phyloP scores from a whole-genome alignment of 768 basidiomycete genomes.

The Auricularia sp. region DNA sequence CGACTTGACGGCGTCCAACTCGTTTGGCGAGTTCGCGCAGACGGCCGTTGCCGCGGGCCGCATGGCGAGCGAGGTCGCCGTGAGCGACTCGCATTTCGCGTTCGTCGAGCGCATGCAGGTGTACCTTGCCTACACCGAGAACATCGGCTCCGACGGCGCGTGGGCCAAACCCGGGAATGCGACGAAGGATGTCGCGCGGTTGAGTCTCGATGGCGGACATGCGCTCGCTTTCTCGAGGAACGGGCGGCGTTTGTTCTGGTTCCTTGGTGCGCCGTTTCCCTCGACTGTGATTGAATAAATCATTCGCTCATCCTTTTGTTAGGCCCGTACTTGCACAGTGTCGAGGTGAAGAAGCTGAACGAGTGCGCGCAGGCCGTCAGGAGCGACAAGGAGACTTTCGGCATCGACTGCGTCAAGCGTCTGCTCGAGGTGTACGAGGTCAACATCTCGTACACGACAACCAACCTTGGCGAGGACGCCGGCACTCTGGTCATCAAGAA shows the following conservation, averaged over 20 bases:
- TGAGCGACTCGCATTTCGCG: constrained; percentile 34
- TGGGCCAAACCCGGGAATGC: constrained; percentile 68
- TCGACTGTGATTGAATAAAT: background rate
- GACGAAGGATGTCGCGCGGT: constrained; percentile 45
- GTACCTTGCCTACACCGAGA: constrained; percentile 39
- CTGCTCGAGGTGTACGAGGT: constrained; percentile 52
- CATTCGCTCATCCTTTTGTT: constrained; percentile 1
- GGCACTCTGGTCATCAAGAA: constrained; percentile 53
- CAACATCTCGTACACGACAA: constrained; percentile 48
- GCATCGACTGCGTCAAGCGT: constrained; percentile 49
- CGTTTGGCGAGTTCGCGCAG: constrained; percentile 26
- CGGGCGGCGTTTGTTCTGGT: constrained; percentile 61
- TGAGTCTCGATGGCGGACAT: constrained; percentile 69
- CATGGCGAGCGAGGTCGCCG: constrained; percentile 48
- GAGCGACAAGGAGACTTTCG: constrained; percentile 44
- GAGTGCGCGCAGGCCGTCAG: constrained; percentile 40
- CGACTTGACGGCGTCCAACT: background rate
- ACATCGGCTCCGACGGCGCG: constrained; percentile 29
- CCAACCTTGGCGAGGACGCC: constrained; percentile 17
- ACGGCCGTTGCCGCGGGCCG: constrained; percentile 42
- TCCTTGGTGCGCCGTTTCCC: constrained; percentile 42
- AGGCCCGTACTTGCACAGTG: constrained; percentile 57
- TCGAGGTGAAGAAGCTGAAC: constrained; percentile 44
- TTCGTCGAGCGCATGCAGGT: constrained; percentile 66
- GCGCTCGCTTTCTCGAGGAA: constrained; percentile 55